Percentiles rank a stretch among this genome's conserved stretches.
These are phyloP conservation scores for Phytophthora syringae DNA, from an alignment of 352 stramenopile genomes.

Conservation along the genomic window DNA sequence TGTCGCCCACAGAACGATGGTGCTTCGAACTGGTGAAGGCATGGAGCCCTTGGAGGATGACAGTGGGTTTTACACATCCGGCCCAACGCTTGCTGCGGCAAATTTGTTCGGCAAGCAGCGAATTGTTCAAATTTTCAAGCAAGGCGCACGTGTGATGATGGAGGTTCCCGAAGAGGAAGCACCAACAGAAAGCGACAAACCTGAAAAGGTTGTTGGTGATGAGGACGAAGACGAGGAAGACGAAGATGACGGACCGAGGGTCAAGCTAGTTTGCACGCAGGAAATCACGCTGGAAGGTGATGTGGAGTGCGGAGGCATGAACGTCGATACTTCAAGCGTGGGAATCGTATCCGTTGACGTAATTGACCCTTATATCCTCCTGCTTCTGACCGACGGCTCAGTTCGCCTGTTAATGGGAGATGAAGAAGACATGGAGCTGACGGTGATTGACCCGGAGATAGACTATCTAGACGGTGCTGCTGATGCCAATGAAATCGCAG, in stretches of 20 bases:
- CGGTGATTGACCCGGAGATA: conserved; percentile 79
- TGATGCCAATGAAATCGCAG: conserved; percentile 36
- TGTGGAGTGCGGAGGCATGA: conserved; percentile 84
- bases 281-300: conserved; percentile 85
- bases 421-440: conserved; percentile 82
- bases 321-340: conserved; percentile 73
- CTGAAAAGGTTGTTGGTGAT: conserved; percentile 13
- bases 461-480: conserved; percentile 49
- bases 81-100: conserved; percentile 73
- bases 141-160: conserved; percentile 84
- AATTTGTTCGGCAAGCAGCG: conserved; percentile 86
- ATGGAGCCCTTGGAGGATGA: conserved; percentile 88
- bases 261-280: conserved; percentile 81
- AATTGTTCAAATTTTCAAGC: conserved; percentile 89
- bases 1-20: conserved; percentile 83
- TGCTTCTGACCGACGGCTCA: conserved; percentile 82
- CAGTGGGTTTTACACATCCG: conserved; percentile 85
- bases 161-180: conserved; percentile 55
- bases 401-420: conserved; percentile 85
- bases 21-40: conserved; percentile 83
- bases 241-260: conserved; percentile 62
- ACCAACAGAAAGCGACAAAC: conserved; percentile 27
- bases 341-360: conserved; percentile 86
- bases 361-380: conserved; percentile 83
- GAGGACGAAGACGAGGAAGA: conserved; percentile 51